phyloP scores from a whole-genome alignment of 139 green algal species.

The Tetradesmus lagerheimii region DNA sequence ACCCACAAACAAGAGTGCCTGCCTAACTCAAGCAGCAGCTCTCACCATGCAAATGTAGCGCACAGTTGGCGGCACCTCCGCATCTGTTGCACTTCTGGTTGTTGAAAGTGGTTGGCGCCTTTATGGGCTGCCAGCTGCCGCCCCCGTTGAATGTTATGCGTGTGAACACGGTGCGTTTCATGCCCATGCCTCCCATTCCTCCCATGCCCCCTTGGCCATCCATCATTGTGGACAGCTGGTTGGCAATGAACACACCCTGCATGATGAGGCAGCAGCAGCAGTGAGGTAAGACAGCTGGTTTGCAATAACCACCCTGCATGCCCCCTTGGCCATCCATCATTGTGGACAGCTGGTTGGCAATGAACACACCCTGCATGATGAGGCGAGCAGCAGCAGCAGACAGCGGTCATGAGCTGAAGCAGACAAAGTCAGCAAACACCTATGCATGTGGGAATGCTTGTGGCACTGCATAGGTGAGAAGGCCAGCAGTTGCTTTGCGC shows the following conservation, averaged over 20 bases:
- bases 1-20: no score
- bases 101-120: conserved; percentile 60
- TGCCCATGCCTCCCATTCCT: conserved; percentile 1
- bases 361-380: conserved; percentile 78
- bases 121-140: conserved; percentile 66
- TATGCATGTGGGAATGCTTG: no score
- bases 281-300: no score
- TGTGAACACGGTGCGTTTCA: conserved; percentile 63
- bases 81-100: conserved; percentile 62
- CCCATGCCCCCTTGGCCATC: neutral
- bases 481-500: no score
- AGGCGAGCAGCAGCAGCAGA: neutral
- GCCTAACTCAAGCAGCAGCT: neutral
- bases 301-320: no score
- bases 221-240: conserved; percentile 66
- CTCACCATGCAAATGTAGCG: conserved; percentile 78
- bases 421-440: no score
- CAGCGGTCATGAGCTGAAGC: no score
- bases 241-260: conserved; percentile 90
- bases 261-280: neutral
- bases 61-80: conserved; percentile 60
- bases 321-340: neutral
- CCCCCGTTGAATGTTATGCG: conserved; percentile 89
- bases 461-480: no score
- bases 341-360: conserved; percentile 84